These are phyloP conservation scores for Secale cereale DNA, from an alignment of 176 grass and related monocot species.

Conservation along the genomic window DNA sequence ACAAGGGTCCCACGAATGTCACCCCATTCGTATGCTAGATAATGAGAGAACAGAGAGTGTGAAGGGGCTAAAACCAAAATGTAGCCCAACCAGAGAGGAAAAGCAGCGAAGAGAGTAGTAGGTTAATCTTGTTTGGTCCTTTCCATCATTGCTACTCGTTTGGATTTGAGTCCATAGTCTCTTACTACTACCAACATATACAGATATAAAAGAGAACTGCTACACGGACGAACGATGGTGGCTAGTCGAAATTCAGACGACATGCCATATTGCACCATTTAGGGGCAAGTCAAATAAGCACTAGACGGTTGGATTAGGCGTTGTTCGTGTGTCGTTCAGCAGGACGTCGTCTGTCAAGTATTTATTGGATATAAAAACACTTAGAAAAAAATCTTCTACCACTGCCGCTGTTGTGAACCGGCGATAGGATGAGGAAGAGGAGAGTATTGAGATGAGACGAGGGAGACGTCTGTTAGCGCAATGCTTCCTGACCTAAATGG, in stretches of 20 bases:
- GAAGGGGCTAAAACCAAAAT: not conserved
- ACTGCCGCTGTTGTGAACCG: not conserved
- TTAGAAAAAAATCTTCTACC: not conserved
- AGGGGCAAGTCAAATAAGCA: no score
- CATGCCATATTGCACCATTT: no score
- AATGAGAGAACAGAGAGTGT: no score
- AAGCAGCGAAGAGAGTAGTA: not conserved
- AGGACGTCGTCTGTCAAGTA: no score
- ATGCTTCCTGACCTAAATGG: constrained; percentile 54
- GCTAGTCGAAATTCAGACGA: no score
- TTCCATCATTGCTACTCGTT: constrained; percentile 7
- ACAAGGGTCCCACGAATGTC: not conserved
- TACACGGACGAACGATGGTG: no score
- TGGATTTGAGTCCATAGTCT: not conserved
- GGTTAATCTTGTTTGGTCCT: constrained; percentile 4
- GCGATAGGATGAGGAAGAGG: not conserved
- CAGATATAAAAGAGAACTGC: no score
- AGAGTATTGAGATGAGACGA: not conserved
- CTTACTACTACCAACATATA: not conserved
- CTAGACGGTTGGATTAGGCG: no score
- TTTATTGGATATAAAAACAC: not conserved
- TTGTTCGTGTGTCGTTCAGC: no score
- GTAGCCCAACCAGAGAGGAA: not conserved
- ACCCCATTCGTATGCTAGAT: not conserved
- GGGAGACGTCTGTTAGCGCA: not conserved